Base-by-base conservation (phyloP, 352 stramenopile genomes). In the Phytophthora nicotianae region DNA sequence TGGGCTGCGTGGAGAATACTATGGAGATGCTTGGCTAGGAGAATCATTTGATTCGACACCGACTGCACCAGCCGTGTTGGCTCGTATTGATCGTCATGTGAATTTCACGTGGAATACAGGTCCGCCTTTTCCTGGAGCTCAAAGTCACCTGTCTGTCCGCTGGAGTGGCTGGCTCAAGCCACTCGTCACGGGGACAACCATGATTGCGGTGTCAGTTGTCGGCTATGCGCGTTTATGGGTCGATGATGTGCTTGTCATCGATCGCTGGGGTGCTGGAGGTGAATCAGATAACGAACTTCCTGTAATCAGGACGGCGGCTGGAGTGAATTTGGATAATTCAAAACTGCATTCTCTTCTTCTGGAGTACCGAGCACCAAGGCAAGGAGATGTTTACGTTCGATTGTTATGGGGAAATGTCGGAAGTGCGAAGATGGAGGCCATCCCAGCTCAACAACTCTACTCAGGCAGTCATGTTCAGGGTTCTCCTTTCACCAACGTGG, bases 61-160 rank as follows among this genome's bases (percentile, higher is more conserved):
- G 16, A 23, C 20, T 0, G n/a, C 27, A 37, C 23, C 40, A 11
- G n/a, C 21, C 20, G 17, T 80, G 2, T 50, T 81, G 21, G 72
- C 70, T 7, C 81, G 85, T 2, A 79, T 91, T 35, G 86, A 93
- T 66, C 70, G 69, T 4, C 56, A 84, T 21, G 50, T 92, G 4
- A 95, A 91, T 50, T 93, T 93, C 47, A 91, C 81, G 26, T 92
- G 85, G 84, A 72, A 67, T 13, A 62, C 32, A 20, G 83, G 80
- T 0, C 41, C 79, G 13, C 37, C 82, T 2, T 87, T 90, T 49
- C 58, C 74, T 37, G 77, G 73, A 1, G 69, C 73, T 5, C 79
- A 64, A 2, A 83, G 84, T 40, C 89, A 88, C 63, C 63, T 81
- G 0, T 83, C 75, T 1, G 75, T 88, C 9, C 77, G 83, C 5